These are phyloP conservation scores for Agrostemma githago DNA, from an alignment of 148 eudicot species.

Conservation along the genomic window DNA sequence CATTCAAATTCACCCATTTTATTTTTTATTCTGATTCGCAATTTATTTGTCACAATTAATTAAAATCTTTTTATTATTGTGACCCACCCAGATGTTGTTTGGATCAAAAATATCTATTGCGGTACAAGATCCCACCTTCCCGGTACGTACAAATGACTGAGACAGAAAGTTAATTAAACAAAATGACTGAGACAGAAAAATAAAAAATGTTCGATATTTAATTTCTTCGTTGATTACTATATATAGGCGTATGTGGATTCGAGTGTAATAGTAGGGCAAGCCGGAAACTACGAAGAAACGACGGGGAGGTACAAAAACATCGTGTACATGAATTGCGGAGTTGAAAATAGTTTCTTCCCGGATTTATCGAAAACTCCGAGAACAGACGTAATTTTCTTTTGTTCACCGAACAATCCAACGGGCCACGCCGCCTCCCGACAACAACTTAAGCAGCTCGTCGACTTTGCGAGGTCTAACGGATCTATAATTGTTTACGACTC, in stretches of 20 bases:
- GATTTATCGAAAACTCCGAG: conserved; percentile 41
- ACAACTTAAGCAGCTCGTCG: conserved; percentile 55
- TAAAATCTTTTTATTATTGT: background rate
- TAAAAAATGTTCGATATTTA: no score
- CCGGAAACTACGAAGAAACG: conserved; percentile 43
- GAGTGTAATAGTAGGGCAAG: conserved; percentile 79
- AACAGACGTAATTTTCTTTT: conserved; percentile 82
- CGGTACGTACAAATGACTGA: conserved; percentile 33
- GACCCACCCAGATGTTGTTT: conserved; percentile 47
- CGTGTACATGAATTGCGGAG: conserved; percentile 60
- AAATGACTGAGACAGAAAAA: no score
- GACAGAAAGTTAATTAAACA: no score
- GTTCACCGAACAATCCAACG: conserved; percentile 89
- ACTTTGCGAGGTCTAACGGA: conserved; percentile 61
- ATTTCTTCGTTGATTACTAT: background rate
- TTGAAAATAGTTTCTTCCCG: conserved; percentile 56
- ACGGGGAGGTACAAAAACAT: conserved; percentile 53
- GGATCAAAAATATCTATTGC: conserved; percentile 65
- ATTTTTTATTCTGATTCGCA: background rate
- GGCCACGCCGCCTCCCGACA: conserved; percentile 66
- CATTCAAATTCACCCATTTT: background rate
- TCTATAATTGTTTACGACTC: conserved; percentile 76
- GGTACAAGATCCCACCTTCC: conserved; percentile 85
- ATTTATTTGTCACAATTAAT: background rate
- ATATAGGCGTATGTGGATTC: conserved; percentile 79